Conservation (phyloP, 106 monocot genomes). For the Agapanthus africanus region DNA sequence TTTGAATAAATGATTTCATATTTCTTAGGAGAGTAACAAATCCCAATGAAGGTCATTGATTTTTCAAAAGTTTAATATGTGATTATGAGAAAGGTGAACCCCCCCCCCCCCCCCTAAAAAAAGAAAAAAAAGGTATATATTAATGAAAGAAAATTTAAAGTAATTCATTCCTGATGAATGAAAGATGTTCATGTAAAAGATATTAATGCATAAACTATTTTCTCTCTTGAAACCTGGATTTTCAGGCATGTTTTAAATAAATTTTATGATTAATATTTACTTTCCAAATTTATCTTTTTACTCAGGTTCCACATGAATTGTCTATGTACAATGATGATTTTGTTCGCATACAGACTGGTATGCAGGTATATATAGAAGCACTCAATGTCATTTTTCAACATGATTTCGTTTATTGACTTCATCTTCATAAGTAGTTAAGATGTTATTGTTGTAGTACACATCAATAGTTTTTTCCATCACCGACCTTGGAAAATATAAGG, state of each 20-base stretch:
- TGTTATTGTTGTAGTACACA: background rate
- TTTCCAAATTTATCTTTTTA: background rate
- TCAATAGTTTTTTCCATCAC: background rate
- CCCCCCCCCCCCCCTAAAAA: too few relatives aligned
- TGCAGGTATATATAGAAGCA: conserved; percentile 60
- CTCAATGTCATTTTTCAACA: background rate
- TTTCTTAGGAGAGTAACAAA: too few relatives aligned
- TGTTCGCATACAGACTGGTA: conserved; percentile 62
- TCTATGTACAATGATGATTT: conserved; percentile 66
- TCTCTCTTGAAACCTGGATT: background rate
- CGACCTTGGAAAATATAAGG: background rate
- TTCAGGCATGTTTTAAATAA: background rate
- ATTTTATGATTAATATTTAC: background rate
- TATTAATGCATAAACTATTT: background rate
- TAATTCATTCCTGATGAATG: background rate
- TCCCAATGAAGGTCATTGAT: too few relatives aligned
- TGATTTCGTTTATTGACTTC: background rate
- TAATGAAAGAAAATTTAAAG: too few relatives aligned
- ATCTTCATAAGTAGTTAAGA: background rate
- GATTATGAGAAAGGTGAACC: too few relatives aligned
- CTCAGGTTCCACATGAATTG: conserved; percentile 67
- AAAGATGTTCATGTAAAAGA: background rate
- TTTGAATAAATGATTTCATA: too few relatives aligned
- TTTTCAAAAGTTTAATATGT: too few relatives aligned
- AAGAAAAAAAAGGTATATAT: too few relatives aligned